phyloP scores from a whole-genome alignment of 2,329 filamentous ascomycete genomes.

The Monilinia laxa region DNA sequence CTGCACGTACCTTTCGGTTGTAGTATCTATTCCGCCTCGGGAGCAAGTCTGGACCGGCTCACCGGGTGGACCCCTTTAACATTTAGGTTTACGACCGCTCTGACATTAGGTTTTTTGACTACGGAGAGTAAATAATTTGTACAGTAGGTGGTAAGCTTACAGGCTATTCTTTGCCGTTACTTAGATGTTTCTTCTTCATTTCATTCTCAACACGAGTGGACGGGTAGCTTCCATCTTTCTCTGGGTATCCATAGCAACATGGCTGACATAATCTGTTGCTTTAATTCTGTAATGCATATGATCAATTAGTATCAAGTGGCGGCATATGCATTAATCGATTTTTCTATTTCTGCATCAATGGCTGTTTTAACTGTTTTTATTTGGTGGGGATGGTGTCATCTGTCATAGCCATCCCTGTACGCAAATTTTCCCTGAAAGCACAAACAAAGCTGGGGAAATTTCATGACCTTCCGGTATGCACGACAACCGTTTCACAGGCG shows the following conservation, averaged over 20 bases:
- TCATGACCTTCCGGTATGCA: background rate
- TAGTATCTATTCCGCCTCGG: background rate
- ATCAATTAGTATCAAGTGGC: too few relatives aligned
- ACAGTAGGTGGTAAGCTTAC: too few relatives aligned
- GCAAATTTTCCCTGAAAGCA: background rate
- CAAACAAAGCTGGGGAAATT: slow-evolving; percentile 11
- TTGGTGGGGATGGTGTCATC: background rate
- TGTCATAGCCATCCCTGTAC: slow-evolving; percentile 9
- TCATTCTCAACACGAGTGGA: background rate
- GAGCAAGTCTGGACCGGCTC: slow-evolving; percentile 4
- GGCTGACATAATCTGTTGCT: background rate
- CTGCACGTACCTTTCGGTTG: background rate
- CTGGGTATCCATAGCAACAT: background rate
- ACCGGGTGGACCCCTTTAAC: background rate
- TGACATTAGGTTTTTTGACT: background rate
- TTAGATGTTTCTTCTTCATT: background rate
- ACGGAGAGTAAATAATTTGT: too few relatives aligned
- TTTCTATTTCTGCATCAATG: background rate
- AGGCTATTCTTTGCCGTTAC: background rate
- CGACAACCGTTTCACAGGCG: slow-evolving; percentile 3
- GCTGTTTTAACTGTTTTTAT: background rate
- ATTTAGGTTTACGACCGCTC: background rate
- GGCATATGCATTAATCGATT: background rate
- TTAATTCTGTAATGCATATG: too few relatives aligned
- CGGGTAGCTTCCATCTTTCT: too few relatives aligned